Conservation (phyloP, 2,329 filamentous ascomycete genomes). For the Nemania serpens region DNA sequence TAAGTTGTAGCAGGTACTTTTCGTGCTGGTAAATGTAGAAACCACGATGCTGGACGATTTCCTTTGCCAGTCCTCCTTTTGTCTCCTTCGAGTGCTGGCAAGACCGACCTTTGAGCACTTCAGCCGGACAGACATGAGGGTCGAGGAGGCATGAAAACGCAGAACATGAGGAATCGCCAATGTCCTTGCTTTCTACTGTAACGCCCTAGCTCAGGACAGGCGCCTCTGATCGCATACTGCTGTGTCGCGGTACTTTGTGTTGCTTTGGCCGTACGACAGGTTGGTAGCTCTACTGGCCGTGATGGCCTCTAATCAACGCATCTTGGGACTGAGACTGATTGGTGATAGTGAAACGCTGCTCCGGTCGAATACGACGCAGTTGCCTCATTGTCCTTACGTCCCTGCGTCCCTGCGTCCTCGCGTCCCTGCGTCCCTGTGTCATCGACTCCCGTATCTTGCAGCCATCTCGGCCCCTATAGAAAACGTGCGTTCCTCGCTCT, state of each 20-base stretch:
- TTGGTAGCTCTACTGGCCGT: not conserved
- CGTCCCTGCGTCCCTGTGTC: conserved; percentile 10
- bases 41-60: not conserved
- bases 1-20: not conserved
- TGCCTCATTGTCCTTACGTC: conserved; percentile 24
- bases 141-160: conserved; percentile 10
- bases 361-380: not conserved
- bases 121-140: conserved; percentile 2
- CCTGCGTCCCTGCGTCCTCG: too few relatives aligned
- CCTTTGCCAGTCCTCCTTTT: not conserved
- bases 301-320: not conserved
- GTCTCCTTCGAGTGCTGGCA: conserved; percentile 4
- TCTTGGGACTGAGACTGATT: conserved; percentile 3
- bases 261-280: not conserved
- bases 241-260: not conserved
- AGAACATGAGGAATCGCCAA: conserved; percentile 14
- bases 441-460: conserved; percentile 39
- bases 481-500: conserved; percentile 44
- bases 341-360: not conserved
- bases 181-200: conserved; percentile 12
- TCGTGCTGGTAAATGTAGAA: not conserved
- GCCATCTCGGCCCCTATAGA: conserved; percentile 52
- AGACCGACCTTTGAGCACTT: conserved; percentile 2
- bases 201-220: conserved; percentile 13
- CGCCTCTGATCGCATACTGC: conserved; percentile 7